Evolutionary conservation across 352 stramenopile genomes (phyloP), one percentile per base, ranked within the genome.

Genomic region (Globisporangium abappressorium): DNA sequence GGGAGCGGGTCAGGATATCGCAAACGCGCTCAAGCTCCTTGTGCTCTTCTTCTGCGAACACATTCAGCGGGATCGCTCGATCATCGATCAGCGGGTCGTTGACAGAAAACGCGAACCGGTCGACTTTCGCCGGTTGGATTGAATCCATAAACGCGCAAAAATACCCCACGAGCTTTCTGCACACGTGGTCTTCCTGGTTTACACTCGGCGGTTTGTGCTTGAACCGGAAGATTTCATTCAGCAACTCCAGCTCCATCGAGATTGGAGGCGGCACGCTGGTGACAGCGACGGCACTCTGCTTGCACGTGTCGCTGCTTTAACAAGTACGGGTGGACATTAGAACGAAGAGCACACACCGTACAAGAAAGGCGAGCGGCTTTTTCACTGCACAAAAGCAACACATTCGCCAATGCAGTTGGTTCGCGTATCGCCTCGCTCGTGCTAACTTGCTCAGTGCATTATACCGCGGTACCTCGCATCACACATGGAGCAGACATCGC

Each of bases 221-320:
- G 61, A 85, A 86, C 38, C 76, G 77, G 57, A 88, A 82, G 6
- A 86, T 56, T 6, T 70, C 68, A 30, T 75, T 74, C 14, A 85
- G 57, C 5, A 74, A 54, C 28, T 74, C 69, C 15, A 20, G 26
- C 28, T 59, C 28, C 54, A 59, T 59, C 26, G 1, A 24, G 20
- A 59, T 59, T 5, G 54, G 28, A 24, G 15, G 14, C 28, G 28
- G 28, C 2, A 59, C 5, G 22, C 5, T 43, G 7, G 28, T 0
- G 18, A 15, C 36, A 43, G 36, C 36, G 36, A 8, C 36, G 36
- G 15, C 7, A 18, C 54, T 15, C 22, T 59, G 54, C 28, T 59
- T 59, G 54, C 7, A 33, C 2, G 18, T 12, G 4, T 59, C 28
- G 15, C 54, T 58, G 22, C 49, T n/a, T 26, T 2, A 57, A 1